Evolutionary conservation across 306 rosid genomes (phyloP), one percentile per base, ranked within the genome.

Genomic region (Fagus crenata): DNA sequence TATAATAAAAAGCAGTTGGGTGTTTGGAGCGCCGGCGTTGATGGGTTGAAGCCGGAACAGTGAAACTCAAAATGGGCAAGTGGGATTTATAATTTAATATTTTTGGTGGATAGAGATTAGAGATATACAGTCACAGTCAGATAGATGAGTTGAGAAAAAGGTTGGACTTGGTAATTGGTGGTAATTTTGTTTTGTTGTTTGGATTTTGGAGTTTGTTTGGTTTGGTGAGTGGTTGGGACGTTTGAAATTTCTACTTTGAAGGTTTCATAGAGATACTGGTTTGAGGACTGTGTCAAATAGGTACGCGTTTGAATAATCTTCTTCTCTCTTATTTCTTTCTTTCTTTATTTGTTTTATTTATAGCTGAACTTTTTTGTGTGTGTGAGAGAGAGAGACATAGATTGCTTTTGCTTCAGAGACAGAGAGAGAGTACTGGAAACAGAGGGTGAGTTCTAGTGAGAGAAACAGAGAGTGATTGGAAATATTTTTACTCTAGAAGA

Each of bases 1-100:
- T 58, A 55, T 73, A 11, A 32, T 1, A 36, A 15, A 15, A 28
- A 28, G 6, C 28, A 35, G 69, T 37, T 22, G 28, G 12, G 15
- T 67, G 3, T 7, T 76, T 75, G 83, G 73, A 22, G 42, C n/a
- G 82, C 83, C 86, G 87, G 85, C 90, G 35, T 75, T 81, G 78
- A 32, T 32, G 71, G 39, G 58, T 63, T 73, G 39, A 59, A 41
- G 12, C 41, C 61, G 37, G 78, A 31, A 17, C 49, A 43, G 75
- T 22, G 28, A 22, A 22, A 22, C 28, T 22, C 28, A 22, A 22
- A 22, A 22, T 22, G 28, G 28, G 28, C 28, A 22, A 22, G 28
- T 22, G 28, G 28, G 28, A 22, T 22, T 22, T 22, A 22, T 22
- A 22, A 22, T 22, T 22, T 22, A 22, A 22, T 22, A 22, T 22